Conservation (phyloP, 2,329 filamentous ascomycete species). For the Sarocladiaceae sp. region DNA sequence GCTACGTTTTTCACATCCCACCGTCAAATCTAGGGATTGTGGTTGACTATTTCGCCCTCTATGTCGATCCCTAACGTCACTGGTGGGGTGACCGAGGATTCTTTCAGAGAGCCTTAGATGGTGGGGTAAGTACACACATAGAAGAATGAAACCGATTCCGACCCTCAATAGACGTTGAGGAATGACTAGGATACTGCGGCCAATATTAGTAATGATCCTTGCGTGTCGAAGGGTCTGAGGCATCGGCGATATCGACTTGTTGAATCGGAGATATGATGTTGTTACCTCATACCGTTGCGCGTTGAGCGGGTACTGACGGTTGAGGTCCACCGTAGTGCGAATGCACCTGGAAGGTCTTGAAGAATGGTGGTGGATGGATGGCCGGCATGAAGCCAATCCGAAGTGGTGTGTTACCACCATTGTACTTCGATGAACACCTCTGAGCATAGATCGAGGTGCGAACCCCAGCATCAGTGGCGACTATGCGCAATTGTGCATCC, state of each 20-base stretch:
- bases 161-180: no score
- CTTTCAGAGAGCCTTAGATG: not conserved
- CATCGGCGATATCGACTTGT: no score
- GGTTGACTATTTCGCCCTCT: no score
- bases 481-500: not conserved
- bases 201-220: not conserved
- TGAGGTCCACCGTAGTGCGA: not conserved
- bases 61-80: not conserved
- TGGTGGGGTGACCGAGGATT: not conserved
- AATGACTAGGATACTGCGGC: no score
- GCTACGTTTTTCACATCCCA: no score
- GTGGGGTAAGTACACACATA: not conserved
- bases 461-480: not conserved
- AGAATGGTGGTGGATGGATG: not conserved
- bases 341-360: not conserved
- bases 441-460: not conserved
- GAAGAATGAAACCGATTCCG: no score
- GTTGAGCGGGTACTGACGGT: constrained; percentile 5
- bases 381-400: not conserved
- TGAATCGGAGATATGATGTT: not conserved
- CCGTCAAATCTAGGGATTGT: no score
- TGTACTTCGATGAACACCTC: not conserved
- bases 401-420: not conserved
- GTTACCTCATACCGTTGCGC: constrained; percentile 5
- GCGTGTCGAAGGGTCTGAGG: no score